Percentiles rank a stretch among this genome's conserved stretches.
Conservation (phyloP, 2,329 filamentous ascomycete species). For the Fusarium tjaetaba region DNA sequence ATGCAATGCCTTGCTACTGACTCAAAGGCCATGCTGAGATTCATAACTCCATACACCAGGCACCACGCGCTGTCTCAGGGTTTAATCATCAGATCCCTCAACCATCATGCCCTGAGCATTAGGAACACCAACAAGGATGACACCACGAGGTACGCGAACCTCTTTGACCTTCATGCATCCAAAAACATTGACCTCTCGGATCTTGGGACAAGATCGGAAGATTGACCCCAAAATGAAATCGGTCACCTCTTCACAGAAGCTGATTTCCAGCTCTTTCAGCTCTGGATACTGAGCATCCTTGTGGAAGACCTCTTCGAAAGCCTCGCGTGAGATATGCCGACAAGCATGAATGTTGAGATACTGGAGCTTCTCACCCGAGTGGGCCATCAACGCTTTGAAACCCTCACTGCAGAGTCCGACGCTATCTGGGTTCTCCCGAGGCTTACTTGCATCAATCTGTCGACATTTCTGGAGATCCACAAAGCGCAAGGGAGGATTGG, state of each 20-base stretch:
- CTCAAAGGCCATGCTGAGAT: background rate
- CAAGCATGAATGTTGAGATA: slow-evolving; percentile 84
- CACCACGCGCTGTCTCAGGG: background rate
- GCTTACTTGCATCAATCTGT: slow-evolving; percentile 75
- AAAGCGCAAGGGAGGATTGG: slow-evolving; percentile 74
- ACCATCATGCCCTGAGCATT: slow-evolving; percentile 70
- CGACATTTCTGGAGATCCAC: slow-evolving; percentile 83
- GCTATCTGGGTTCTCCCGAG: slow-evolving; percentile 70
- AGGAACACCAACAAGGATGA: slow-evolving; percentile 66
- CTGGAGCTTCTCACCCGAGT: slow-evolving; percentile 75
- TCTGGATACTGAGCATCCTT: slow-evolving; percentile 70
- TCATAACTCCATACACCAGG: slow-evolving; percentile 11
- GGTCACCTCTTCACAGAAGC: slow-evolving; percentile 76
- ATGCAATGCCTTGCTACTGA: background rate
- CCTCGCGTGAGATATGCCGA: slow-evolving; percentile 77
- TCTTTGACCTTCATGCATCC: slow-evolving; percentile 71
- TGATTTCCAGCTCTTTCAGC: slow-evolving; percentile 78
- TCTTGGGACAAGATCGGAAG: slow-evolving; percentile 70
- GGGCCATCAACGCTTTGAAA: slow-evolving; percentile 83
- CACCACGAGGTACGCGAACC: slow-evolving; percentile 63
- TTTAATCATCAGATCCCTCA: slow-evolving; percentile 52
- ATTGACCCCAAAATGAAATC: slow-evolving; percentile 71
- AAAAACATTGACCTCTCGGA: slow-evolving; percentile 70
- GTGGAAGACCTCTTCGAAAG: slow-evolving; percentile 80
- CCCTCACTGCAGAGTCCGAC: slow-evolving; percentile 80